Percentiles rank a stretch among this genome's conserved stretches.
Evolutionary conservation across 2,329 filamentous ascomycete species (phyloP).

Genomic region (Colletotrichum sp.): DNA sequence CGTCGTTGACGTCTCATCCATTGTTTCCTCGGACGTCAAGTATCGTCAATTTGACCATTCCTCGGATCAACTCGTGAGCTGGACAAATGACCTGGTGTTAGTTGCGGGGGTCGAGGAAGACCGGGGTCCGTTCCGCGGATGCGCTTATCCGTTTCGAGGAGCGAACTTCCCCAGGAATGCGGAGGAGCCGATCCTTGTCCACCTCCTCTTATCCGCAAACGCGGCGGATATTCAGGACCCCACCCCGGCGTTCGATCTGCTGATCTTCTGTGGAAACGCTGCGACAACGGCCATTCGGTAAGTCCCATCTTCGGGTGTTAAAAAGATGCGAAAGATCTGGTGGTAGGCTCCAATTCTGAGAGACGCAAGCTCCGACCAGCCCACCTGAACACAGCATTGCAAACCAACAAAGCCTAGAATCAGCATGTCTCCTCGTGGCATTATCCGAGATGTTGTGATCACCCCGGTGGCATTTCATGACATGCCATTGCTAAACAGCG

Average conservation of each 20-base stretch:
- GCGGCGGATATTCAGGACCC: background rate
- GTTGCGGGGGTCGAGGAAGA: background rate
- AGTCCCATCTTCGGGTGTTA: background rate
- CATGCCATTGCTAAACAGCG: constrained; percentile 47
- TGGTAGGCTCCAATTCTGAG: background rate
- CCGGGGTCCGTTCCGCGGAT: background rate
- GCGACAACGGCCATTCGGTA: background rate
- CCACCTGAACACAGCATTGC: background rate
- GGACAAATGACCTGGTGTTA: background rate
- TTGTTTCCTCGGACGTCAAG: background rate
- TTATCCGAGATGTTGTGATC: constrained; percentile 43
- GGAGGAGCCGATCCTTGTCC: background rate
- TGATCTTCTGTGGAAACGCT: background rate
- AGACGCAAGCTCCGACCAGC: background rate
- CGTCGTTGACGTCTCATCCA: background rate
- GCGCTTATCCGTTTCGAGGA: constrained; percentile 1
- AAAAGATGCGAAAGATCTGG: background rate
- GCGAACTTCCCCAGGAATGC: background rate
- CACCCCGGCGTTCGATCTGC: background rate
- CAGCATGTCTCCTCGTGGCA: constrained; percentile 28
- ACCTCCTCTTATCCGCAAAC: background rate
- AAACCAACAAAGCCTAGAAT: background rate
- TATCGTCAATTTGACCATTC: background rate
- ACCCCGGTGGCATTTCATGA: constrained; percentile 49
- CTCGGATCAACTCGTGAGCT: background rate